Base-by-base conservation (phyloP, 495 filamentous ascomycete species). In the Penicillium cataractarum region DNA sequence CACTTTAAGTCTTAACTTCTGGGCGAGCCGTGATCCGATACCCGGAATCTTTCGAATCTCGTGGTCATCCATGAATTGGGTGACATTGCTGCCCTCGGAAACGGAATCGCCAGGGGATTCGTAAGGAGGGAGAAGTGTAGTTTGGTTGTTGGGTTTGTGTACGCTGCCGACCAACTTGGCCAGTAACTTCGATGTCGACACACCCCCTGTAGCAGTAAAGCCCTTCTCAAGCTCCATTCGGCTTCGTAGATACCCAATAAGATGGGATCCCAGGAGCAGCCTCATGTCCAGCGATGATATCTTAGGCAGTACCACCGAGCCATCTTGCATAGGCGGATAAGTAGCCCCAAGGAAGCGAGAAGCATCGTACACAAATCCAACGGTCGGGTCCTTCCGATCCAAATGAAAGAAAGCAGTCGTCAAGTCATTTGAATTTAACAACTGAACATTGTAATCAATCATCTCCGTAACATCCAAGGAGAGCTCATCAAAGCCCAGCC, bases 131-230 rank as follows among this genome's bases (percentile, higher is more conserved):
- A 96, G 74, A 3, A 98, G 84, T 6, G 90, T 90, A 0, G 94
- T 97, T 70, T 96, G 94, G 56, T 84, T 87, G 50, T 89, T 87
- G 0, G 94, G 94, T 74, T 97, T 97, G 70, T 97, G 85, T 44
- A 89, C 76, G 76, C 86, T 92, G 21, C 94, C 94, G 26, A 87
- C 91, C 29, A 98, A 78, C 71, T 98, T 98, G 32, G 90, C 86
- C 29, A 94, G 80, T 3, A 93, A 69, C 72, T 97, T 97, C 51
- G 87, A 92, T 5, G 91, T 96, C 2, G 92, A 87, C 3, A 97
- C 87, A 10, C 94, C 94, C n/a, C 90, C 92, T 0, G 92, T 91
- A 39, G 87, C 87, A 6, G 92, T 95, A 74, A 92, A 96, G 4
- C 92, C 92, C 65, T 87, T 89, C n/a, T 90, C 80, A 46, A 88